Evolutionary conservation across 306 rosid genomes (phyloP), one percentile per base, ranked within the genome.

Genomic region (Leucaena leucocephala): DNA sequence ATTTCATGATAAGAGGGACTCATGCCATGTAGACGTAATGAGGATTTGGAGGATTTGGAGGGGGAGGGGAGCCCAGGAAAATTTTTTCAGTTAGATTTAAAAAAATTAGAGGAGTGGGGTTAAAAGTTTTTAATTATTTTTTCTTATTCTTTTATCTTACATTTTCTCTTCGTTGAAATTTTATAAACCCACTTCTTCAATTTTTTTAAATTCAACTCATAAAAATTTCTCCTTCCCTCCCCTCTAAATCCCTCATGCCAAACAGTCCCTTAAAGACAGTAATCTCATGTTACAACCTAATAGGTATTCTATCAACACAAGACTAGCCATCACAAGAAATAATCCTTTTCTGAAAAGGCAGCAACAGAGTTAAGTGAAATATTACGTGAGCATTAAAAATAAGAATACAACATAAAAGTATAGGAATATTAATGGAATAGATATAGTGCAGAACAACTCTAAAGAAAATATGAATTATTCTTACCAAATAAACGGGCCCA

Each of bases 401-500:
- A 62, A 69, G 19, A 69, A 4, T 39, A 71, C 68, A 45, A 55
- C 42, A 70, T 22, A 15, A 68, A 74, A 45, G 38, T 46, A 19
- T 21, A 6, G 33, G 71, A 69, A 68, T 27, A 42, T 54, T 45
- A 66, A 55, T n/a, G 46, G 48, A 13, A 68, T 19, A 17, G 40
- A 27, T 77, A 67, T 16, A 45, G 44, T 22, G 72, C 27, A 44
- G 69, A 57, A 19, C 68, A 68, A 73, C 71, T 76, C 57, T 14
- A 71, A 42, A 54, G 54, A 38, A 48, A 75, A 57, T 42, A 16
- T 14, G 54, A 74, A 39, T 48, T 50, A 72, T 74, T 71, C 93
- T 87, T 85, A 96, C 99, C 98, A 95, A 68, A 91, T 65, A 95
- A 81, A 95, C 80, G 36, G 91, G 87, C 79, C 98, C 98, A 33